Evolutionary conservation across 2,329 filamentous ascomycete species (phyloP).

Genomic region (Penicillium sp.): DNA sequence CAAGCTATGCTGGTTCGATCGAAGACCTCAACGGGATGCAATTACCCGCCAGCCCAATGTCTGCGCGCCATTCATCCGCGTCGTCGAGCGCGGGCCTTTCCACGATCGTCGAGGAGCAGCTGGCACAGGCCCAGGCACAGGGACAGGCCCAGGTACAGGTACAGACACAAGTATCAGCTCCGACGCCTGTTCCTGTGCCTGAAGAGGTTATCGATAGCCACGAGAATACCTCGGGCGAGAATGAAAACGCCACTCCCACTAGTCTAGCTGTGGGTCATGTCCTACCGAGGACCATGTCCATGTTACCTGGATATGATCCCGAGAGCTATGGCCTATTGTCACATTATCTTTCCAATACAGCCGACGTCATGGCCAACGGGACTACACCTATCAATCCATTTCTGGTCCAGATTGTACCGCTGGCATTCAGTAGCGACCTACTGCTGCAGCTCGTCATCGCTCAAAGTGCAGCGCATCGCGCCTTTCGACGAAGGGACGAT

Average conservation of each 20-base stretch:
- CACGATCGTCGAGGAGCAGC: slow-evolving; percentile 1
- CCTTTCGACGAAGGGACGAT: slow-evolving; percentile 26
- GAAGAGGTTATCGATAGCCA: slow-evolving; percentile 1
- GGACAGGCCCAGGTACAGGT: neutral
- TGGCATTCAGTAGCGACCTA: slow-evolving; percentile 44
- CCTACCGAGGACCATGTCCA: slow-evolving; percentile 22
- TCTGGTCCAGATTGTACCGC: slow-evolving; percentile 41
- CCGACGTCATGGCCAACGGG: slow-evolving; percentile 46
- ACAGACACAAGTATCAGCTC: neutral
- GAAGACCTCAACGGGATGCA: slow-evolving; percentile 6
- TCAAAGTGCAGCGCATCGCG: slow-evolving; percentile 33
- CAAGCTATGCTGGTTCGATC: slow-evolving; percentile 6
- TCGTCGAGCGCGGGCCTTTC: slow-evolving; percentile 13
- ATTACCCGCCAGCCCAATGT: slow-evolving; percentile 6
- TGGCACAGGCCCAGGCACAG: neutral
- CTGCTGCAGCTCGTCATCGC: slow-evolving; percentile 45
- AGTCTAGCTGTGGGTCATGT: slow-evolving; percentile 13
- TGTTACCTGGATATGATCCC: slow-evolving; percentile 25
- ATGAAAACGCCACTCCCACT: slow-evolving; percentile 1
- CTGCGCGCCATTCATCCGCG: slow-evolving; percentile 13
- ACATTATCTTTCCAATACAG: slow-evolving; percentile 43
- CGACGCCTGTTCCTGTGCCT: neutral
- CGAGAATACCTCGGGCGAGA: neutral
- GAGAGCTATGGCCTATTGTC: slow-evolving; percentile 38
- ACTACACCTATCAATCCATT: slow-evolving; percentile 45